Evolutionary conservation across 352 stramenopile genomes (phyloP), one percentile per base, ranked within the genome.

Genomic region (Aphanomyces stellatus): DNA sequence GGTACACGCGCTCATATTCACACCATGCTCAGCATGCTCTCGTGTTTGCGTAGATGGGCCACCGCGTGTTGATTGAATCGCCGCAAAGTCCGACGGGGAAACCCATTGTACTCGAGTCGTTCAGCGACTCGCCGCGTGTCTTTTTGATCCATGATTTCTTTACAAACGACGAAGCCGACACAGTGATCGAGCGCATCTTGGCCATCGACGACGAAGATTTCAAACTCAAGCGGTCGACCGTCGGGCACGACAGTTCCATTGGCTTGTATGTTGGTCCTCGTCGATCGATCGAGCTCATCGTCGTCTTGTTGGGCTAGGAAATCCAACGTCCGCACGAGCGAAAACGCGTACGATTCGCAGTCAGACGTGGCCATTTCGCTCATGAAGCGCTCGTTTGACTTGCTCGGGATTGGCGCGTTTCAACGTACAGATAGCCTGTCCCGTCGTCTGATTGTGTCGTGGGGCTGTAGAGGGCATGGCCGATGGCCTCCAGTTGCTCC

Each of bases 401-500:
- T 84, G 55, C 74, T 91, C 40, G 79, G 83, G 33, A 85, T 93
- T 66, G 72, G 79, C 61, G 67, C 65, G 49, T 95, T 90, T 63
- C 57, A 74, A 34, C 85, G 93, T 64, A 49, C 5, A 13, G 13
- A 19, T 62, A 48, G 17, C 7, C 2, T 55, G 19, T 11, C 22
- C 11, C 1, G 0, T 2, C 7, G 13, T 46, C 7, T 7, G 2
- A 4, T 24, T 59, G 1, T 59, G 17, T 6, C 4, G 27, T n/a
- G 5, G 8, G 0, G 7, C 17, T n/a, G 4, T 25, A 64, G 56
- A 64, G 7, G 35, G 51, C 4, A 74, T 85, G 51, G 79, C 81
- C 7, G 88, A 96, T 74, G 88, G 88, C 19, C 74, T 95, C 25
- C 87, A 96, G 71, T 80, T 94, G 41, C 71, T 95, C 48, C 69